Percentiles rank a stretch among this genome's conserved stretches.
phyloP scores from a whole-genome alignment of 805 yeast genomes.

The Kockiozyma suomiensis region DNA sequence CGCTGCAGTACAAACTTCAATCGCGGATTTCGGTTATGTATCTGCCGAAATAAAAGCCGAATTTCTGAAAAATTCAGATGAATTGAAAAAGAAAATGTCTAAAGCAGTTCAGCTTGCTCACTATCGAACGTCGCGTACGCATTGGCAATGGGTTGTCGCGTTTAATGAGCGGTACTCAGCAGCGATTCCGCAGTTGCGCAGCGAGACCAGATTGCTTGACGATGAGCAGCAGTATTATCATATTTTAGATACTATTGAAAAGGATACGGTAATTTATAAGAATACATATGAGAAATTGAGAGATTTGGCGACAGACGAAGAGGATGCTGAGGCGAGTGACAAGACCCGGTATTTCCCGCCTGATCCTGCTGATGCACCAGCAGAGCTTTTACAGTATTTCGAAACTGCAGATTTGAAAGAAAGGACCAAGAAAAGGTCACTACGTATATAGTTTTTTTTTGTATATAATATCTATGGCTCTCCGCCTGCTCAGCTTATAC shows the following conservation, averaged over 20 bases:
- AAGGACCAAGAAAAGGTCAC: background rate
- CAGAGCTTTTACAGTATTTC: background rate
- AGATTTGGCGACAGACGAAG: background rate
- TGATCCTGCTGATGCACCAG: background rate
- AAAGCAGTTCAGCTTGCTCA: conserved; percentile 2
- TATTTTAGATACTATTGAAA: background rate
- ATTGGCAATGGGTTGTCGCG: background rate
- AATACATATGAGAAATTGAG: background rate
- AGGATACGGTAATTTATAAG: background rate
- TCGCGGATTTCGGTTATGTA: conserved; percentile 22
- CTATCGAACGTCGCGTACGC: background rate
- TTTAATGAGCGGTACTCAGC: background rate
- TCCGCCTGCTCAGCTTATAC: no score
- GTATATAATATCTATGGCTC: no score
- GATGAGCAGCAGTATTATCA: background rate
- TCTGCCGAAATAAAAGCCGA: background rate
- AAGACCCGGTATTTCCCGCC: background rate
- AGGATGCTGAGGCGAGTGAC: background rate
- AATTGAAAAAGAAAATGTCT: background rate
- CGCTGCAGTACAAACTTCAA: conserved; percentile 16
- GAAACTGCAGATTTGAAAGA: background rate
- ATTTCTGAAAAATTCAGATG: background rate
- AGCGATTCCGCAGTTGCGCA: background rate
- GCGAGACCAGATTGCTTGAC: background rate
- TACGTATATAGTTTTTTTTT: no score